These are phyloP conservation scores for Pezicula neosporulosa DNA, from an alignment of 2,329 filamentous ascomycete genomes.

Conservation along the genomic window DNA sequence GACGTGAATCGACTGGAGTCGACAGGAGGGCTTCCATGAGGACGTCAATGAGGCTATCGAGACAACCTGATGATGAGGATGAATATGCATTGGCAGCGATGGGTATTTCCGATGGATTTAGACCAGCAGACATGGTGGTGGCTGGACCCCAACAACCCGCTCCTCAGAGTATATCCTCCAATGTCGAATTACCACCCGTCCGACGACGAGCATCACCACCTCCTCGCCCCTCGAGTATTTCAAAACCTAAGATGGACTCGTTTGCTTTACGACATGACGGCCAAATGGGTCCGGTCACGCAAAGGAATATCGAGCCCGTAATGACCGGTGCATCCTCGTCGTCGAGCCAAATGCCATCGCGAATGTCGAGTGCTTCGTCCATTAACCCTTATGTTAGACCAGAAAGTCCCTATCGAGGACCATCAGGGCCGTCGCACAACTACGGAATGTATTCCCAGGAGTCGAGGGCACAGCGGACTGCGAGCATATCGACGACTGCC, in stretches of 20 bases:
- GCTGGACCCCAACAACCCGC: constrained; percentile 13
- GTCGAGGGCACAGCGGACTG: constrained; percentile 47
- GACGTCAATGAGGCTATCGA: constrained; percentile 38
- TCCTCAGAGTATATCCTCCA: constrained; percentile 10
- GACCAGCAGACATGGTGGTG: constrained; percentile 28
- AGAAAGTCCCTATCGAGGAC: constrained; percentile 56
- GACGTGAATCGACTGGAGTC: constrained; percentile 33
- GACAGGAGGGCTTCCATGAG: constrained; percentile 41
- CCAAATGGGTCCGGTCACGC: constrained; percentile 27
- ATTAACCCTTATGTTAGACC: constrained; percentile 20
- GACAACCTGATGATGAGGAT: constrained; percentile 38
- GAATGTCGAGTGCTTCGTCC: constrained; percentile 25
- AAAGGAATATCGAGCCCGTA: constrained; percentile 9
- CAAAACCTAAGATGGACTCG: constrained; percentile 51
- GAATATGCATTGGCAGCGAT: constrained; percentile 46
- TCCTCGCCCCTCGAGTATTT: constrained; percentile 49
- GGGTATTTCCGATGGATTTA: constrained; percentile 51
- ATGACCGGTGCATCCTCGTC: constrained; percentile 7
- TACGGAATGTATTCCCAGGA: constrained; percentile 86
- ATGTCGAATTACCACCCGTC: constrained; percentile 15
- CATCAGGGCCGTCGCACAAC: constrained; percentile 72
- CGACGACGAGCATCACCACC: constrained; percentile 24
- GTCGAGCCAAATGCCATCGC: constrained; percentile 10
- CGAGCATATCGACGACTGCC: constrained; percentile 69
- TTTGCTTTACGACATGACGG: constrained; percentile 52